These are phyloP conservation scores for Daldinia childiae DNA, from an alignment of 495 filamentous ascomycete species.

Conservation along the genomic window DNA sequence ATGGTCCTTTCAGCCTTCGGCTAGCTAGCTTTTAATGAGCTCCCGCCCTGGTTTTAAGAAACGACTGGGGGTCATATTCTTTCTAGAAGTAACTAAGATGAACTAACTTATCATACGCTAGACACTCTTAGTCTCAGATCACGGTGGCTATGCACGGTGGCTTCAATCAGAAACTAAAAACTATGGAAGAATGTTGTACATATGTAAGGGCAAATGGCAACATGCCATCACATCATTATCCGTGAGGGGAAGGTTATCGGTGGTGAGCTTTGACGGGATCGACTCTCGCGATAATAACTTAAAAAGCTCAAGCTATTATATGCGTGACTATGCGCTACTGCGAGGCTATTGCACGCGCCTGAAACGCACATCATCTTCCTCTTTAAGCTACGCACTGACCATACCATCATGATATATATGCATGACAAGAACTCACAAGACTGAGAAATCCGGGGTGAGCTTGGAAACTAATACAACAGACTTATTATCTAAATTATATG, in stretches of 20 bases:
- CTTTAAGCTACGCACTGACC: conserved; percentile 8
- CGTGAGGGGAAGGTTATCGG: conserved; percentile 12
- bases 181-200: not conserved
- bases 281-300: conserved; percentile 20
- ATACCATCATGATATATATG: conserved; percentile 13
- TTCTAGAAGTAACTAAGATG: not conserved
- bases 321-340: conserved; percentile 18
- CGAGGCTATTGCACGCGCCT: conserved; percentile 18
- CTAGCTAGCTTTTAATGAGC: not conserved
- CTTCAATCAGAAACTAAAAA: conserved; percentile 4
- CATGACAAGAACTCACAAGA: not conserved
- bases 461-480: not conserved
- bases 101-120: not conserved
- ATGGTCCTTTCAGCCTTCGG: conserved; percentile 5
- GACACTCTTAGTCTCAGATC: not conserved
- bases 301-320: conserved; percentile 5
- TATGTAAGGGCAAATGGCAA: conserved; percentile 5
- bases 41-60: not conserved
- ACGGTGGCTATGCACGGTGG: not conserved
- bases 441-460: not conserved
- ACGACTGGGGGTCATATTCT: not conserved
- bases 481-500: not conserved
- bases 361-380: conserved; percentile 25
- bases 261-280: conserved; percentile 19
- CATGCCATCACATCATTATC: conserved; percentile 1